Conservation (phyloP, 2,329 filamentous ascomycete genomes). For the Neobulgaria alba region DNA sequence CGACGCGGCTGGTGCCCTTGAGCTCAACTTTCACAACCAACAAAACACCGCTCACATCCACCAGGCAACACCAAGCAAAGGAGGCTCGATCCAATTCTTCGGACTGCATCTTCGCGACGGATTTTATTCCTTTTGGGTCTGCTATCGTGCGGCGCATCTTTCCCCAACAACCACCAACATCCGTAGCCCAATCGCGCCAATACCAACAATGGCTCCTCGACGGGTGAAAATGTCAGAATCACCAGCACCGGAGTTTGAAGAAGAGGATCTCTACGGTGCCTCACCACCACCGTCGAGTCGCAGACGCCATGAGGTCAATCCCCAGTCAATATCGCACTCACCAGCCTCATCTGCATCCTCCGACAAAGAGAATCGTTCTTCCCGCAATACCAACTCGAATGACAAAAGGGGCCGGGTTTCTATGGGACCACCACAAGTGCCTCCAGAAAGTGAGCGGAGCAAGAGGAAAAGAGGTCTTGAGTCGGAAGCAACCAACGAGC, state of each 20-base stretch:
- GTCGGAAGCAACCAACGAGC: conserved; percentile 12
- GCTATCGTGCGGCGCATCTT: too few relatives aligned
- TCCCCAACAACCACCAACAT: too few relatives aligned
- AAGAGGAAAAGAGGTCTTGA: conserved; percentile 23
- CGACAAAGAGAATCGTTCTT: conserved; percentile 40
- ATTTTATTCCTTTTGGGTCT: too few relatives aligned
- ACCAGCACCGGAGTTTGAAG: conserved; percentile 17
- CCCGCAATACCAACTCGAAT: conserved; percentile 15
- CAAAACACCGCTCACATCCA: too few relatives aligned
- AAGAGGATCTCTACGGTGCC: conserved; percentile 27
- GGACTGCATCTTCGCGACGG: too few relatives aligned
- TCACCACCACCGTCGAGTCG: conserved; percentile 20
- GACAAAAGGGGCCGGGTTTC: conserved; percentile 34
- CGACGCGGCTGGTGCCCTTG: too few relatives aligned
- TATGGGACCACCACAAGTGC: conserved; percentile 29
- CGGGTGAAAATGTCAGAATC: conserved; percentile 27
- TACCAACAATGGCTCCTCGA: too few relatives aligned
- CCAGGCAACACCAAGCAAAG: too few relatives aligned
- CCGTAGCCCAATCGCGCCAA: too few relatives aligned
- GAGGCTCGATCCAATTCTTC: too few relatives aligned
- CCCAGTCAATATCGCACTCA: conserved; percentile 22
- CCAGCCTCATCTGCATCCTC: conserved; percentile 32
- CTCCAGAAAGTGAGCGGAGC: conserved; percentile 7
- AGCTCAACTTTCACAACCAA: too few relatives aligned
- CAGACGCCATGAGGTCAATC: conserved; percentile 8